These are phyloP conservation scores for Trichosporon sp. DNA, from an alignment of 1,284 basidiomycete genomes.

Conservation along the genomic window DNA sequence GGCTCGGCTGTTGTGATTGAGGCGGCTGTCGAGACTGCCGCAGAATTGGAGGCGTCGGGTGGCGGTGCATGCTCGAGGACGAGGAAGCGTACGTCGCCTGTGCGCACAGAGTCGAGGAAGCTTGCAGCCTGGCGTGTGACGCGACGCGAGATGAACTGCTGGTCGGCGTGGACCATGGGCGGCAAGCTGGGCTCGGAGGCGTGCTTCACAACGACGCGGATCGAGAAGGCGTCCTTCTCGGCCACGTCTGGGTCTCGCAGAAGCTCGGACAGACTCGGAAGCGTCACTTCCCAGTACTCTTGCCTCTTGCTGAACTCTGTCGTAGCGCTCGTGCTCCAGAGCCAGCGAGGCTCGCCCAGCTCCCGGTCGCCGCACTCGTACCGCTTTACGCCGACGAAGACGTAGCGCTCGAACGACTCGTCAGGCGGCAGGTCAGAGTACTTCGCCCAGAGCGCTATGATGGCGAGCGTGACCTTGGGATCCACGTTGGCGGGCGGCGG, in stretches of 20 bases:
- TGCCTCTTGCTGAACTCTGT: slow-evolving; percentile 60
- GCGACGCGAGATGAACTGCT: slow-evolving; percentile 28
- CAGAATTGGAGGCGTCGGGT: background rate
- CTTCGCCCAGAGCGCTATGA: slow-evolving; percentile 19
- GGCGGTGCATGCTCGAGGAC: slow-evolving; percentile 55
- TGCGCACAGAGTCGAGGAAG: slow-evolving; percentile 34
- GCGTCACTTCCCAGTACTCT: slow-evolving; percentile 66
- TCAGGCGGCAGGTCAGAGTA: slow-evolving; percentile 14
- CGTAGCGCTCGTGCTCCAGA: slow-evolving; percentile 66
- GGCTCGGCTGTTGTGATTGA: too few species aligned
- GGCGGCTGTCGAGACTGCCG: background rate
- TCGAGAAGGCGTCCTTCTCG: slow-evolving; percentile 61
- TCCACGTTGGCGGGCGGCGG: background rate
- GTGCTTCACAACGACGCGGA: slow-evolving; percentile 59
- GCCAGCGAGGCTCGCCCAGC: slow-evolving; percentile 63
- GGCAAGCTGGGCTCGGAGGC: slow-evolving; percentile 50
- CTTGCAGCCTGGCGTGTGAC: slow-evolving; percentile 17
- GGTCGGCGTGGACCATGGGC: slow-evolving; percentile 58
- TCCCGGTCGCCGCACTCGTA: slow-evolving; percentile 57
- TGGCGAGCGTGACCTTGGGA: slow-evolving; percentile 19
- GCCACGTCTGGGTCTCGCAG: slow-evolving; percentile 57
- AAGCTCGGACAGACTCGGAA: slow-evolving; percentile 60
- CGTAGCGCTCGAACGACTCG: slow-evolving; percentile 57
- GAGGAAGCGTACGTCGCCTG: slow-evolving; percentile 60
- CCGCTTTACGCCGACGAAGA: slow-evolving; percentile 67